Percentiles rank a stretch among this genome's conserved stretches.
Evolutionary conservation across 768 basidiomycete species (phyloP).

Genomic region (Macrolepiota fuliginosa): DNA sequence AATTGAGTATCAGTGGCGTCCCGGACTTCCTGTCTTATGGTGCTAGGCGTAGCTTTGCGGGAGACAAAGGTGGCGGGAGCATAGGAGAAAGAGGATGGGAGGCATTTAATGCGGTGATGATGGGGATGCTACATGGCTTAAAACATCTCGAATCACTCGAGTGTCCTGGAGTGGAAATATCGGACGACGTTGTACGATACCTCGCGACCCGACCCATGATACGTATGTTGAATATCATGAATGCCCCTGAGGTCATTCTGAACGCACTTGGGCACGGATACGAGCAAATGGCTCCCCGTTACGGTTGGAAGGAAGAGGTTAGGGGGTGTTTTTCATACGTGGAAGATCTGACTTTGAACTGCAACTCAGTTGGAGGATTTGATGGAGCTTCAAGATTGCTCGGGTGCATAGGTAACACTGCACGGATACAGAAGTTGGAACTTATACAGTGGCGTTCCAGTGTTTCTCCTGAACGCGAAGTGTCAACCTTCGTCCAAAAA

Average conservation of each 20-base stretch:
- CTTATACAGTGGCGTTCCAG: background rate
- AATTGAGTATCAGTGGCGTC: background rate
- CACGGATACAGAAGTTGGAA: background rate
- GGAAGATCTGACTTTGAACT: slow-evolving; percentile 1
- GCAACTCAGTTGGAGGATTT: background rate
- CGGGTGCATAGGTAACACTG: background rate
- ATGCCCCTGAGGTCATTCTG: background rate
- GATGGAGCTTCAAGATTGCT: background rate
- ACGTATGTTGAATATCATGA: background rate
- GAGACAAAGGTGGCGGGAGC: background rate
- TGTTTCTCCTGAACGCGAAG: background rate
- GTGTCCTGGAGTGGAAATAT: background rate
- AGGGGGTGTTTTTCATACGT: background rate
- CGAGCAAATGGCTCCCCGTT: too few species aligned
- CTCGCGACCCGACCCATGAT: slow-evolving; percentile 1
- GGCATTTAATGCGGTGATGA: background rate
- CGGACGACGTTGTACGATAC: background rate
- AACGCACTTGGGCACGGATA: background rate
- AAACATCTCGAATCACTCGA: background rate
- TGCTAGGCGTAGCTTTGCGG: background rate
- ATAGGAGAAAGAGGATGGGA: background rate
- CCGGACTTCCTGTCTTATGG: background rate
- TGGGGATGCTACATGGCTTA: background rate
- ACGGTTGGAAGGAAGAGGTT: too few species aligned
- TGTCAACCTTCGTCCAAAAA: background rate